A percentile compares a stretch with the other conserved stretches of the same genome.
phyloP scores from a whole-genome alignment of 2,329 filamentous ascomycete genomes.

The Diaporthe sp. region DNA sequence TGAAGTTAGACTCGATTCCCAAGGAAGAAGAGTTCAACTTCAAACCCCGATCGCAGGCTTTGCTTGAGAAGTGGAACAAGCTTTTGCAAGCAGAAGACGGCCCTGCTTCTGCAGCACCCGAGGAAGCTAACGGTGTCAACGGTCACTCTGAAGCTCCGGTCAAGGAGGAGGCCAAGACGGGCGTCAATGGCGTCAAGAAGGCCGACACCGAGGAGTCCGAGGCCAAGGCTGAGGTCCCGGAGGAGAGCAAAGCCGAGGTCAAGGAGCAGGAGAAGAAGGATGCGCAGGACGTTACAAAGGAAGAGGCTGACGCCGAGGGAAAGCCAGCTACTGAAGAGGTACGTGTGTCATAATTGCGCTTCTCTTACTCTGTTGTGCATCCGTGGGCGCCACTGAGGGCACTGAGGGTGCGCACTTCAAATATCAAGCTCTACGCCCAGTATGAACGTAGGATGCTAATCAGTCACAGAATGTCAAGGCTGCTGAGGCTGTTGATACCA shows the following conservation, averaged over 20 bases:
- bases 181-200: constrained; percentile 51
- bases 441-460: constrained; percentile 1
- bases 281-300: constrained; percentile 48
- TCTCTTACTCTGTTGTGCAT: neutral
- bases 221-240: constrained; percentile 49
- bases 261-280: constrained; percentile 47
- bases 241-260: constrained; percentile 51
- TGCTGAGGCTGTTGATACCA: constrained; percentile 54
- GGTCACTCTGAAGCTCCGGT: constrained; percentile 58
- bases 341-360: constrained; percentile 41
- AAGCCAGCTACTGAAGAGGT: constrained; percentile 54
- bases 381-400: too few relatives aligned
- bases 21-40: constrained; percentile 91
- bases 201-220: constrained; percentile 48
- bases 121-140: constrained; percentile 62
- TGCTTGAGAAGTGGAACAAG: constrained; percentile 92
- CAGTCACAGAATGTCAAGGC: constrained; percentile 47
- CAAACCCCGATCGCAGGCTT: constrained; percentile 82
- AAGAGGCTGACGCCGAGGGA: constrained; percentile 47
- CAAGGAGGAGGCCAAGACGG: constrained; percentile 54
- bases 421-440: neutral
- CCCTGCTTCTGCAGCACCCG: constrained; percentile 52
- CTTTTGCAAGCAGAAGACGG: constrained; percentile 72
- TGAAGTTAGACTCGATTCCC: constrained; percentile 89
- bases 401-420: neutral